Percentiles rank a stretch among this genome's conserved stretches.
These are phyloP conservation scores for Jimgerdemannia lactiflua DNA, from an alignment of 192 early-diverging fungal genomes.

Conservation along the genomic window DNA sequence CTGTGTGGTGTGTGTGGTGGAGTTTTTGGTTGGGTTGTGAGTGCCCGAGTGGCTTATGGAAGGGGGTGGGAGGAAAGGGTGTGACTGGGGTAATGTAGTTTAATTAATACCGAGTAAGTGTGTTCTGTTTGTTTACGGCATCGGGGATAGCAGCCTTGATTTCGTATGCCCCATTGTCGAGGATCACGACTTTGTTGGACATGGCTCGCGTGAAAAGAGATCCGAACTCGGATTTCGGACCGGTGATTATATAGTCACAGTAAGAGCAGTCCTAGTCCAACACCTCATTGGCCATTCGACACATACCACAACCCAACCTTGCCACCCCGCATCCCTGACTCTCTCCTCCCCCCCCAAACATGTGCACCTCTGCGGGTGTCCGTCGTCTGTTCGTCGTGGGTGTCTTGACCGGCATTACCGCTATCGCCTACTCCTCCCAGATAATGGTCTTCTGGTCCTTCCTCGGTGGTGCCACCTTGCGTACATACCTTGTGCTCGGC, in stretches of 20 bases:
- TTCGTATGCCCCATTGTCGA: slow-evolving; percentile 70
- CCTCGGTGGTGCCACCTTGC: slow-evolving; percentile 9
- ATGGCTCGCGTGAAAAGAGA: too few relatives aligned
- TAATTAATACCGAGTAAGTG: not conserved
- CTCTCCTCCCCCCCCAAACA: not conserved
- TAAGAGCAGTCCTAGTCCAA: too few relatives aligned
- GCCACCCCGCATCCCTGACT: too few relatives aligned
- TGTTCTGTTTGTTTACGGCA: slow-evolving; percentile 27
- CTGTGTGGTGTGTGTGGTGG: slow-evolving; percentile 12
- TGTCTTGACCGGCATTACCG: slow-evolving; percentile 19
- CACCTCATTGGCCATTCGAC: too few relatives aligned
- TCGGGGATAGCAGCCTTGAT: slow-evolving; percentile 60
- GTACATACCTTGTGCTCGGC: slow-evolving; percentile 38
- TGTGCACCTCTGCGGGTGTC: not conserved
- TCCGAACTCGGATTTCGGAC: too few relatives aligned
- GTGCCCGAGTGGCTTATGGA: not conserved
- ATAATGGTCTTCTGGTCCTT: slow-evolving; percentile 25
- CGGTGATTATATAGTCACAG: too few relatives aligned
- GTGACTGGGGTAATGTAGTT: too few relatives aligned
- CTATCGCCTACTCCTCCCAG: slow-evolving; percentile 34
- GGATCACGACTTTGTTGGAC: slow-evolving; percentile 37
- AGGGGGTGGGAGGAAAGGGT: too few relatives aligned
- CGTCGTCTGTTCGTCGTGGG: slow-evolving; percentile 30
- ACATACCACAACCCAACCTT: too few relatives aligned
- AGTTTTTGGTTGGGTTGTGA: not conserved